phyloP scores from a whole-genome alignment of 192 early-diverging fungal genomes.

The Backusella sp. region DNA sequence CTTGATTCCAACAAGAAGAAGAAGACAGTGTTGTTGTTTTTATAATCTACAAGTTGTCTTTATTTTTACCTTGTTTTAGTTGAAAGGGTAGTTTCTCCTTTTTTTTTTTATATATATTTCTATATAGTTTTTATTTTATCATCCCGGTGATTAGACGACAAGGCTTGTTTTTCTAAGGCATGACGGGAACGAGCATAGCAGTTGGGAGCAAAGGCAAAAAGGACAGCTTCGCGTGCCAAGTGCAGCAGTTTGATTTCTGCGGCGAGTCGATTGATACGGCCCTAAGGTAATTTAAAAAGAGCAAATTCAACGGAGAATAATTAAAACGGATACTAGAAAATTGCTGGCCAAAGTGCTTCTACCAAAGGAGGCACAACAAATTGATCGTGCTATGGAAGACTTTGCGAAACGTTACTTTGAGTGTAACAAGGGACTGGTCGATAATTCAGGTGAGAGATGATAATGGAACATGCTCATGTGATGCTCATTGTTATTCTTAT shows the following conservation, averaged over 20 bases:
- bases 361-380: conserved; percentile 82
- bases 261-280: conserved; percentile 37
- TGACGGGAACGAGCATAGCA: not conserved
- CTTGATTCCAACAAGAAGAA: not conserved
- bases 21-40: too few species aligned
- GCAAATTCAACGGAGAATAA: not conserved
- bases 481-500: not conserved
- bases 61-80: too few species aligned
- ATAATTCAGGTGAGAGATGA: conserved; percentile 37
- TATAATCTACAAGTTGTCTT: too few species aligned
- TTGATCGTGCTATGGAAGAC: conserved; percentile 73
- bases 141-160: not conserved
- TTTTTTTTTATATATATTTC: not conserved
- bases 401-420: conserved; percentile 73
- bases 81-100: not conserved
- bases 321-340: conserved; percentile 44
- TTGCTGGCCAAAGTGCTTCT: conserved; percentile 70
- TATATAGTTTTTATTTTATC: not conserved
- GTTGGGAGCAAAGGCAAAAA: not conserved
- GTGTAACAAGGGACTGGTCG: conserved; percentile 65
- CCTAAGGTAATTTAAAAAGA: conserved; percentile 28
- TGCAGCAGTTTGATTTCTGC: conserved; percentile 34
- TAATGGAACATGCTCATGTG: not conserved
- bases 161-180: not conserved
- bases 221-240: conserved; percentile 10